These are phyloP conservation scores for Pichia phayaonensis DNA, from an alignment of 805 yeast genomes.

Conservation along the genomic window DNA sequence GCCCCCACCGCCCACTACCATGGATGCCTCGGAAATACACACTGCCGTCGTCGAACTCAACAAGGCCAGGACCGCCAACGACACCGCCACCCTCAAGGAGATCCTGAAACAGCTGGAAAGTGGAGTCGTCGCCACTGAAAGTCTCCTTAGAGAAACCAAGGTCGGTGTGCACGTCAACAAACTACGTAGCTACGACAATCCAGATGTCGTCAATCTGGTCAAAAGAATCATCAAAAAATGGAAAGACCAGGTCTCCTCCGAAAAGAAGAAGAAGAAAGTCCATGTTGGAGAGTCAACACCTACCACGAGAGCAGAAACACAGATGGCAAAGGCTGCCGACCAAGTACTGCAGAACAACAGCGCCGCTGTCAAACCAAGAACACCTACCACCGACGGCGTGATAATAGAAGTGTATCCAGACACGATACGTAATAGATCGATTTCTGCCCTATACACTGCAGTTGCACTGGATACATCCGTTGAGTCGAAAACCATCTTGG, in stretches of 20 bases:
- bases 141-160: conserved; percentile 81
- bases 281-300: not conserved
- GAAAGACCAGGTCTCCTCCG: conserved; percentile 80
- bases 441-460: conserved; percentile 81
- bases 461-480: conserved; percentile 70
- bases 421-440: conserved; percentile 74
- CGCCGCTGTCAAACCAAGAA: conserved; percentile 42
- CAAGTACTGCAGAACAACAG: not conserved
- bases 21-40: conserved; percentile 54
- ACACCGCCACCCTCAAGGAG: conserved; percentile 57
- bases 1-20: no score
- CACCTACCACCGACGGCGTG: conserved; percentile 74
- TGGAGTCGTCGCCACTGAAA: conserved; percentile 78
- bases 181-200: conserved; percentile 58
- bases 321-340: not conserved
- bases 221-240: conserved; percentile 77
- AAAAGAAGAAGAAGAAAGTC: conserved; percentile 33
- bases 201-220: conserved; percentile 65
- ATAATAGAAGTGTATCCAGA: conserved; percentile 63
- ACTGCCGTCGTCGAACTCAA: conserved; percentile 66
- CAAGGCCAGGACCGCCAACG: conserved; percentile 39
- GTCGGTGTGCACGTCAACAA: conserved; percentile 97
- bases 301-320: not conserved
- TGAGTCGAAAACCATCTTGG: conserved; percentile 44
- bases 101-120: conserved; percentile 57